These are phyloP conservation scores for Cyphellophora attinorum DNA, from an alignment of 2,329 filamentous ascomycete species.

Conservation along the genomic window DNA sequence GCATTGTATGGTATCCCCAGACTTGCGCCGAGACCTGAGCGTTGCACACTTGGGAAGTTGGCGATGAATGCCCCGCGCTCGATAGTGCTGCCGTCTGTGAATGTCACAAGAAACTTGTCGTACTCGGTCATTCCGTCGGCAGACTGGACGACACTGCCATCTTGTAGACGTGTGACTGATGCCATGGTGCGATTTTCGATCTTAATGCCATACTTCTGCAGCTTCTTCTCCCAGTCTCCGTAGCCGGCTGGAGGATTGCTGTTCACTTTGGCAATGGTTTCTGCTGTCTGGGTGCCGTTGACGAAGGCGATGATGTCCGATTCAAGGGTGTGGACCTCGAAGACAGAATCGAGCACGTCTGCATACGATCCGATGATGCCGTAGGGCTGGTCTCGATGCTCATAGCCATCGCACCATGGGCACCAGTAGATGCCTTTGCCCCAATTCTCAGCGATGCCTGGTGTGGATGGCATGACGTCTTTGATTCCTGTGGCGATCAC, in stretches of 20 bases:
- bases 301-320: constrained; percentile 47
- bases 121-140: constrained; percentile 31
- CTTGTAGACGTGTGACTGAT: constrained; percentile 36
- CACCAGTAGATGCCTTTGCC: constrained; percentile 55
- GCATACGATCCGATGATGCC: constrained; percentile 42
- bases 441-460: constrained; percentile 46
- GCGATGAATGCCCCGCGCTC: constrained; percentile 44
- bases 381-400: constrained; percentile 50
- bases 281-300: constrained; percentile 48
- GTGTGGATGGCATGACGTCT: constrained; percentile 46
- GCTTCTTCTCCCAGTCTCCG: constrained; percentile 42
- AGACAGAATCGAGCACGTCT: constrained; percentile 35
- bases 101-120: constrained; percentile 48
- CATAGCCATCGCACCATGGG: constrained; percentile 55
- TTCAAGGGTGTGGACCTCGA: constrained; percentile 48
- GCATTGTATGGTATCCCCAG: too few species aligned
- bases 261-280: constrained; percentile 29
- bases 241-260: constrained; percentile 30
- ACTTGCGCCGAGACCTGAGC: constrained; percentile 33
- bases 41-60: constrained; percentile 39
- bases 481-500: constrained; percentile 49
- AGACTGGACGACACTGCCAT: constrained; percentile 22
- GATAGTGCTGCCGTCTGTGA: constrained; percentile 36
- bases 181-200: constrained; percentile 49
- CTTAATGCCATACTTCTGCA: constrained; percentile 40